phyloP scores from a whole-genome alignment of 2,329 filamentous ascomycete species.

The Sporothrix mexicana region DNA sequence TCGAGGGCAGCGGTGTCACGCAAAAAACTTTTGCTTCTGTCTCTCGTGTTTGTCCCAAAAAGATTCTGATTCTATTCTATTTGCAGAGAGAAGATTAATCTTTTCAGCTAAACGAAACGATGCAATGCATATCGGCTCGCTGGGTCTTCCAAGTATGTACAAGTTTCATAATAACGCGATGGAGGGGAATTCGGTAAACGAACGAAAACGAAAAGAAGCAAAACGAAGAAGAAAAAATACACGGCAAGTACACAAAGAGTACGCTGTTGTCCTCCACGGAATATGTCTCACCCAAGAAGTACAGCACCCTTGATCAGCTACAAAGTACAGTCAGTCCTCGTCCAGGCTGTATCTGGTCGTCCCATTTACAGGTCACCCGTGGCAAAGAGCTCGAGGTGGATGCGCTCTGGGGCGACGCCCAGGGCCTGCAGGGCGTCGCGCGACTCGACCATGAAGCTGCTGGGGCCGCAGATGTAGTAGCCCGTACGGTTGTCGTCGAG shows the following conservation, averaged over 20 bases:
- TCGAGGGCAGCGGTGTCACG: not conserved
- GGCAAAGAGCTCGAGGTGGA: constrained; percentile 73
- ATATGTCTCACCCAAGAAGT: no score
- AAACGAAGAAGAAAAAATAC: not conserved
- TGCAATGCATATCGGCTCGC: constrained; percentile 9
- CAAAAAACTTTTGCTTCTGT: not conserved
- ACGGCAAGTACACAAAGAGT: not conserved
- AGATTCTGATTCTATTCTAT: not conserved
- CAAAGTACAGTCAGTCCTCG: no score
- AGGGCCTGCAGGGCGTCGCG: constrained; percentile 57
- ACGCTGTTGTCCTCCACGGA: no score
- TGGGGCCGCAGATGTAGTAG: constrained; percentile 76
- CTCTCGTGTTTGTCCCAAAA: not conserved
- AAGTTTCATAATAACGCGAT: constrained; percentile 16
- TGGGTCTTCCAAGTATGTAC: constrained; percentile 38
- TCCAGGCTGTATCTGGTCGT: no score
- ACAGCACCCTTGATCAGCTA: no score
- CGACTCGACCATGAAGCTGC: constrained; percentile 69
- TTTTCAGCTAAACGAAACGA: not conserved
- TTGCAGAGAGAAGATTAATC: constrained; percentile 19
- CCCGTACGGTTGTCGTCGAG: constrained; percentile 59
- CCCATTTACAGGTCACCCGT: constrained; percentile 53
- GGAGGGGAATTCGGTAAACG: not conserved
- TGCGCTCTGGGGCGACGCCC: constrained; percentile 63
- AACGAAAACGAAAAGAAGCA: not conserved